Percentiles rank a stretch among this genome's conserved stretches.
These are phyloP conservation scores for Vachellia pachyceras DNA, from an alignment of 306 rosid genomes.

Conservation along the genomic window DNA sequence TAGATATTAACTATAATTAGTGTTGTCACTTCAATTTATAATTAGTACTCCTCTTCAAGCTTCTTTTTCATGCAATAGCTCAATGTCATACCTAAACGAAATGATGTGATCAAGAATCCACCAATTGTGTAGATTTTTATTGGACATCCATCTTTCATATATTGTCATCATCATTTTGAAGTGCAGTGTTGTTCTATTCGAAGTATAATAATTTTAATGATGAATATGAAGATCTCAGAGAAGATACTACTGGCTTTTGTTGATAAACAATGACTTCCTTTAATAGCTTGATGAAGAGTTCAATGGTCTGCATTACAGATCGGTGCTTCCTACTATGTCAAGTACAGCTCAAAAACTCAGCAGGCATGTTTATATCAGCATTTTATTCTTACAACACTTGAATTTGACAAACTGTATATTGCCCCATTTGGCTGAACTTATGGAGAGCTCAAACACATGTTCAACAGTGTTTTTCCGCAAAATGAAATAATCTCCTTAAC, in stretches of 20 bases:
- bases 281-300: slow-evolving; percentile 30
- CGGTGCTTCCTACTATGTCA: slow-evolving; percentile 77
- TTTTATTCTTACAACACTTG: slow-evolving; percentile 27
- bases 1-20: too few species aligned
- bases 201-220: slow-evolving; percentile 36
- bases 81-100: background rate
- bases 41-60: background rate
- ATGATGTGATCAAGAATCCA: background rate
- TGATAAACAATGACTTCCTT: slow-evolving; percentile 55
- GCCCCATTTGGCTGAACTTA: too few species aligned
- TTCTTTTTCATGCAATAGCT: background rate
- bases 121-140: background rate
- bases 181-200: slow-evolving; percentile 6
- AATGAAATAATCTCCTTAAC: too few species aligned
- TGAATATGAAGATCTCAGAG: slow-evolving; percentile 74
- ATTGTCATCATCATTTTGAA: slow-evolving; percentile 33
- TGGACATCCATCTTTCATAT: slow-evolving; percentile 18
- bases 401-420: too few species aligned
- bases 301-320: slow-evolving; percentile 39
- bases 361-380: slow-evolving; percentile 57
- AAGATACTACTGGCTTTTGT: slow-evolving; percentile 90
- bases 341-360: slow-evolving; percentile 98
- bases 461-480: too few species aligned
- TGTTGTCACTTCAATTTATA: background rate
- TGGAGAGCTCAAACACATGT: too few species aligned